Evolutionary conservation across 495 filamentous ascomycete species (phyloP).

Genomic region (Neurospora sp.): DNA sequence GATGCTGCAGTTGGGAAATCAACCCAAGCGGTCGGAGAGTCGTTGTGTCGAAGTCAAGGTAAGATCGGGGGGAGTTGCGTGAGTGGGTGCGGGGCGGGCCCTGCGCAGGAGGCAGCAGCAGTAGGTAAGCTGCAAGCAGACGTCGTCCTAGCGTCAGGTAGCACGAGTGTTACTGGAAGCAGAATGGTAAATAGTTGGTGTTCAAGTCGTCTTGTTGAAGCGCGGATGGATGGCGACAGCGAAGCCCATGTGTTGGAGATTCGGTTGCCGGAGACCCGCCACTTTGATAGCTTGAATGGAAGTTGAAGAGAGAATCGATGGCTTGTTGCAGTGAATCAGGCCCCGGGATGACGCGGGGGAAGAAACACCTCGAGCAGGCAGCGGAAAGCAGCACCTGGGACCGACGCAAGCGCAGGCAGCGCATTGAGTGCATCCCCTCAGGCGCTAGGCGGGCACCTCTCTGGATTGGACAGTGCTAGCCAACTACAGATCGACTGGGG

Average conservation of each 20-base stretch:
- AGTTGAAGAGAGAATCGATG: neutral
- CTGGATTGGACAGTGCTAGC: neutral
- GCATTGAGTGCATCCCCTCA: neutral
- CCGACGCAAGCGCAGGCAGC: neutral
- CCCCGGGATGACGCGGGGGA: neutral
- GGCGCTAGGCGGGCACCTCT: neutral
- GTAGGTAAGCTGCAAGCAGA: neutral
- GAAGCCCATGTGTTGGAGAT: neutral
- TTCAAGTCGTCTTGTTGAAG: neutral
- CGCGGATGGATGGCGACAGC: neutral
- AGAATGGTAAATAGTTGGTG: neutral
- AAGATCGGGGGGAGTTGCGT: slow-evolving; percentile 7
- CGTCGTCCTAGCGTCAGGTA: neutral
- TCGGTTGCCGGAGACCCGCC: neutral
- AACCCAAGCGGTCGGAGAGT: neutral
- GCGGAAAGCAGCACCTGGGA: neutral
- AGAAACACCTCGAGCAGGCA: neutral
- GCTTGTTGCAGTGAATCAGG: neutral
- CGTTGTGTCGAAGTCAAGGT: neutral
- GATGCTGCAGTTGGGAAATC: slow-evolving; percentile 12
- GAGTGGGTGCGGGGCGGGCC: slow-evolving; percentile 6
- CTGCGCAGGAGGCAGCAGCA: neutral
- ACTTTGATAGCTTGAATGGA: neutral
- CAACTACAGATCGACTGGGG: neutral
- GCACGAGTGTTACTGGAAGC: neutral